A percentile compares a stretch with the other conserved stretches of the same genome.
These are phyloP conservation scores for Gloeophyllum trabeum DNA, from an alignment of 768 basidiomycete genomes.

Conservation along the genomic window DNA sequence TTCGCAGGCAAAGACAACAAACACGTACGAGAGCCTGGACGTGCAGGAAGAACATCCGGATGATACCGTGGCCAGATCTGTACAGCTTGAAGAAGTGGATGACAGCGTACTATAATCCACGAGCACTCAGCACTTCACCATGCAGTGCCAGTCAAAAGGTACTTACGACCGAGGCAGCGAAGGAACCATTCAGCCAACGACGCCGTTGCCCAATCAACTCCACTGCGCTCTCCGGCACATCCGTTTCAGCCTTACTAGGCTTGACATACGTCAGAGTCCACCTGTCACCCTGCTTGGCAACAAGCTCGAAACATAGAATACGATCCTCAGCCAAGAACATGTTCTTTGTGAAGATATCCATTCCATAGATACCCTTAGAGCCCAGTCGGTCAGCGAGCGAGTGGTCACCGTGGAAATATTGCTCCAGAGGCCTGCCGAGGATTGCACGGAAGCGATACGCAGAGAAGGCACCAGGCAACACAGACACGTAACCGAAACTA, in stretches of 20 bases:
- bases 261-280: slow-evolving; percentile 95
- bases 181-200: slow-evolving; percentile 95
- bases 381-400: slow-evolving; percentile 88
- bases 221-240: slow-evolving; percentile 87
- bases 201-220: slow-evolving; percentile 94
- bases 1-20: background rate
- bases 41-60: slow-evolving; percentile 96
- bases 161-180: slow-evolving; percentile 82
- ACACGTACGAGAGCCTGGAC: slow-evolving; percentile 74
- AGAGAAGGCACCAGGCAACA: slow-evolving; percentile 93
- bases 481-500: slow-evolving; percentile 92
- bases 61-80: slow-evolving; percentile 72
- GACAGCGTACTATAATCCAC: slow-evolving; percentile 64
- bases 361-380: slow-evolving; percentile 87
- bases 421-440: slow-evolving; percentile 75
- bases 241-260: slow-evolving; percentile 91
- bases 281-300: slow-evolving; percentile 75
- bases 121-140: background rate
- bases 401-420: slow-evolving; percentile 84
- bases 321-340: slow-evolving; percentile 90
- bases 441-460: slow-evolving; percentile 94
- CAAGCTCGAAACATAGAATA: slow-evolving; percentile 94
- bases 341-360: slow-evolving; percentile 97
- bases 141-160: background rate
- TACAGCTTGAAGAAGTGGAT: slow-evolving; percentile 90